Base-by-base conservation (phyloP, 805 yeast genomes). In the Tetrapisispora fleetii region DNA sequence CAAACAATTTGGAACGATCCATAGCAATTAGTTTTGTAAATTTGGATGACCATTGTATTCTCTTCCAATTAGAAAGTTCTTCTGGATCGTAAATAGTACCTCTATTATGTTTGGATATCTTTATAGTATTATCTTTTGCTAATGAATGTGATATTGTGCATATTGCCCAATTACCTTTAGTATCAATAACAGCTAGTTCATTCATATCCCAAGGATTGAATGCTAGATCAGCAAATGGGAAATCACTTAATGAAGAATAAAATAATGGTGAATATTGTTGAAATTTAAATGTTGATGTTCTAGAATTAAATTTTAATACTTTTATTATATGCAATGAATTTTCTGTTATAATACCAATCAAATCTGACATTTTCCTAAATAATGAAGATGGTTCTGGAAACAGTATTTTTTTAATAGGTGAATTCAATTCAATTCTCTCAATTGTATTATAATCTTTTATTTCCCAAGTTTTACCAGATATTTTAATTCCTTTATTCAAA, bases 41-140 rank as follows among this genome's bases (percentile, higher is more conserved):
- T 18, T 61, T 53, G 2, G 60, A 53, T 0, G 75, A 61, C 82
- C 84, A 80, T 3, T 59, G 51, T 0, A 80, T 62, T 49, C 69
- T 69, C 51, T 75, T 80, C 73, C 82, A 80, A 32, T 69, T 67
- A 0, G 87, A 81, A 1, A 80, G 53, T 47, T 80, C 85, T 1
- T 65, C 66, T 0, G 75, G 69, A 51, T 78, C 78, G 45, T 67
- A 59, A 11, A 71, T 60, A 8, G 68, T 47, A 2, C 68, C 69
- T 17, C 49, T 41, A 8, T 55, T 32, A 17, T 54, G 37, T 8
- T 50, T 46, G 11, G 45, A 43, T 19, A 49, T 40, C 2, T 48
- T 46, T 18, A 47, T 28, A 17, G 46, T 51, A 18, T 50, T 52
- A 18, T 21, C 16, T 5, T 27, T 19, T 8, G 16, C 19, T 13